Evolutionary conservation across 2,329 filamentous ascomycete genomes (phyloP).

Genomic region (Pseudomassariella vexata): DNA sequence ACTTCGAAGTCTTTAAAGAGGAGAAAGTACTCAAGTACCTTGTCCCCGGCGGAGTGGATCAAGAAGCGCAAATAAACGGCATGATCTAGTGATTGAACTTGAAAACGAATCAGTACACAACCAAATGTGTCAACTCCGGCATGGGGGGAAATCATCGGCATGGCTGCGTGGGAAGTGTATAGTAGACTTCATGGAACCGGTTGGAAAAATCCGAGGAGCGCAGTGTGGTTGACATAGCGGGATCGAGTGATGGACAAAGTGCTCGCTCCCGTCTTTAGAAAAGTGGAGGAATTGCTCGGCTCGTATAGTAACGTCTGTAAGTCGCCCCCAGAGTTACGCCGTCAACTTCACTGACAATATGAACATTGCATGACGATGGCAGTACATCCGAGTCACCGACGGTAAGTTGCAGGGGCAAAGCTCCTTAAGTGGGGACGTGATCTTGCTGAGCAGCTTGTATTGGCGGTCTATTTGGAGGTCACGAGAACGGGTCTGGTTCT

Average conservation of each 20-base stretch:
- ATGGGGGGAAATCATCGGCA: slow-evolving; percentile 18
- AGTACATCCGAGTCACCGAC: slow-evolving; percentile 16
- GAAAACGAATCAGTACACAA: slow-evolving; percentile 12
- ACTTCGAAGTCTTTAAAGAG: slow-evolving; percentile 17
- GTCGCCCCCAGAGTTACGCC: slow-evolving; percentile 7
- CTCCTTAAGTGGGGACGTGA: slow-evolving; percentile 18
- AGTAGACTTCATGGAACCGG: too few relatives aligned
- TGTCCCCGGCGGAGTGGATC: slow-evolving; percentile 11
- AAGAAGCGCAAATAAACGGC: slow-evolving; percentile 9
- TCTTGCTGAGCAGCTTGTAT: slow-evolving; percentile 13
- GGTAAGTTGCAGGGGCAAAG: slow-evolving; percentile 13
- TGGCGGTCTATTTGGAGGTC: slow-evolving; percentile 18
- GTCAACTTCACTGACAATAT: slow-evolving; percentile 1
- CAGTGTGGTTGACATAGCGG: slow-evolving; percentile 16
- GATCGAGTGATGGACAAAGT: too few relatives aligned
- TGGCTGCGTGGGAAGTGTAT: slow-evolving; percentile 20
- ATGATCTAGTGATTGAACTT: slow-evolving; percentile 7
- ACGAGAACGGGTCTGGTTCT: slow-evolving; percentile 11
- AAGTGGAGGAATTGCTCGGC: too few relatives aligned
- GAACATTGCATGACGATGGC: slow-evolving; percentile 19
- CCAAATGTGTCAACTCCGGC: slow-evolving; percentile 18
- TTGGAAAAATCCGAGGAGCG: slow-evolving; percentile 15
- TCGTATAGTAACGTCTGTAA: slow-evolving; percentile 20
- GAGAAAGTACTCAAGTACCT: slow-evolving; percentile 12
- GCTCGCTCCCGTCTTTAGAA: too few relatives aligned